Base-by-base conservation (phyloP, 2,329 filamentous ascomycete genomes). In the Calonectria montana region DNA sequence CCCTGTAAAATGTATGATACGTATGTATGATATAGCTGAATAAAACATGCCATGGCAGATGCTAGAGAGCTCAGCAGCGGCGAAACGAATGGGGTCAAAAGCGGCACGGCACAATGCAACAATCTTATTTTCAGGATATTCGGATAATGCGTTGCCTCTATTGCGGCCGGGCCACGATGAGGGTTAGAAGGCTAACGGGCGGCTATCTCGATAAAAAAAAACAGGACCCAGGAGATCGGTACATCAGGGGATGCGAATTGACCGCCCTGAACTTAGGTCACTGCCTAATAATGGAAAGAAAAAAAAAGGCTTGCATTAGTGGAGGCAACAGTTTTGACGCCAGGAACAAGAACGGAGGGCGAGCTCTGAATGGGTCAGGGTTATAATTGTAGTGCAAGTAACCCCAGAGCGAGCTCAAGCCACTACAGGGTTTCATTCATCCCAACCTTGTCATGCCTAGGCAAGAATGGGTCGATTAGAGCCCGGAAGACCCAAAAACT, bases 391-490 rank as follows among this genome's bases (percentile, higher is more conserved):
- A 9, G 53, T 23, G 50, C 16, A 25, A 50, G 43, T 16, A 48
- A 21, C 43, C 27, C 43, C 27, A 45, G n/a, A 53, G 45, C 27
- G 35, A 27, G 31, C 47, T 27, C 39, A 31, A 53, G 43, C 66
- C 18, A 12, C 25, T 12, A 29, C 27, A 18, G 37, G 43, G 53
- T 23, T 5, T n/a, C 10, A 39, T 12, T n/a, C 39, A 35, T 48
- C 35, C 27, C 8, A 35, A 41, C 53, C 35, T 47, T 45, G 43
- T 21, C 55, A 35, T 12, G 55, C 35, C 53, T 63, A 43, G 41
- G 64, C 31, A 64, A 71, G 37, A 50, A 71, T 71, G 69, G 69
- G 69, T 64, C 69, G 69, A 67, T 39, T 47, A 29, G 55, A 63
- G 55, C 68, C 27, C 48, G 13, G 27, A 53, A 55, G 67, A 55